Evolutionary conservation across 2,329 filamentous ascomycete species (phyloP), one percentile per base, ranked within the genome.

Genomic region (Fusarium mangiferae): DNA sequence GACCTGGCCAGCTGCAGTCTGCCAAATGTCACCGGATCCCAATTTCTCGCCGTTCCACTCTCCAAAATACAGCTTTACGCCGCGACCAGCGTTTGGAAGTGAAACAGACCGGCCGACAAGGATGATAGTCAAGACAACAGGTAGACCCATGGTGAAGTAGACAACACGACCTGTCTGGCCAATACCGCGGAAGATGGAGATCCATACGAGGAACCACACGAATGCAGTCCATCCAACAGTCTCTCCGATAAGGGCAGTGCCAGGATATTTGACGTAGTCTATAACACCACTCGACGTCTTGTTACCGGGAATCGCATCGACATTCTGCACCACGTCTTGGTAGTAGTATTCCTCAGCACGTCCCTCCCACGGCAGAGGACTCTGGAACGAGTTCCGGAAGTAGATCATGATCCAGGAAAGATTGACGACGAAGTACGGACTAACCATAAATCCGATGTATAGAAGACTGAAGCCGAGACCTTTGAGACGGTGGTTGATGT

Each of bases 111-210:
- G 85, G 24, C 87, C 88, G 52, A 90, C 84, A 33, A 90, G 83
- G 62, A 90, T 85, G 68, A 90, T 84, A 6, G 87, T 89, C 20
- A 87, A 87, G 66, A 88, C 81, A 56, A 90, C 89, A 1, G 89
- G 88, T 10, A 90, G 77, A 2, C 87, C 88, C 88, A 90, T 90
- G n/a, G 88, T 90, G 78, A 88, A 89, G 80, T 90, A 90, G 10
- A 90, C 88, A 15, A 89, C 89, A 11, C 88, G 85, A 5, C 88
- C 88, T 5, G 88, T 90, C 67, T 89, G 78, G 0, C 88, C 87
- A 26, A 90, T 87, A 12, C 89, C 87, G 41, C 87, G 86, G 79
- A 90, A 89, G 73, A 91, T 89, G 72, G 86, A 89, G 45, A 90
- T 73, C 87, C 88, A 90, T 73, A 90, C 85, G 2, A 90, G 78